phyloP scores from a whole-genome alignment of 306 rosid species.

The Rubus idaeus region DNA sequence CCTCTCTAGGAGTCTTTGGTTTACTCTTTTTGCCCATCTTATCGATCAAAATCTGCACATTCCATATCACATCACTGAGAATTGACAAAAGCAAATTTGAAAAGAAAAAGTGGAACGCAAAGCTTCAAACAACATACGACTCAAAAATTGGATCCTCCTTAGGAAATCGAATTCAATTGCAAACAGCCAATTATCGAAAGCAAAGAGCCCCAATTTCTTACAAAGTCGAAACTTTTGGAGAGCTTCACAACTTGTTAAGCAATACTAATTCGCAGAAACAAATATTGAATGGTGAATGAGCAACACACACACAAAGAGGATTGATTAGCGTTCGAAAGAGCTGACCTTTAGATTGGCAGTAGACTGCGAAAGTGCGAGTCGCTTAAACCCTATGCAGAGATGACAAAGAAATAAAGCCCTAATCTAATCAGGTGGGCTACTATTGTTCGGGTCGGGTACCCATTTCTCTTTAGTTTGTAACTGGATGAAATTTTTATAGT shows the following conservation, averaged over 20 bases:
- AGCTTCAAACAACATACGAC: neutral
- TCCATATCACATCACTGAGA: neutral
- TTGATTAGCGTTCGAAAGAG: neutral
- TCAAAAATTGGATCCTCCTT: neutral
- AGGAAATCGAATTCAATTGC: neutral
- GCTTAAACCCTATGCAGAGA: slow-evolving; percentile 2
- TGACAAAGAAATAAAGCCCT: too few species aligned
- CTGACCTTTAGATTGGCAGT: neutral
- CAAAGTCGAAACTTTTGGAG: neutral
- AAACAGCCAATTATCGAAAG: neutral
- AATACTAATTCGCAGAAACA: neutral
- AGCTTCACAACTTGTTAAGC: neutral
- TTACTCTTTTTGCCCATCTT: slow-evolving; percentile 16
- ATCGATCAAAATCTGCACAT: slow-evolving; percentile 6
- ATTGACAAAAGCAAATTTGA: neutral
- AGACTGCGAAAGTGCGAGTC: neutral
- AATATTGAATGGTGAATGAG: neutral
- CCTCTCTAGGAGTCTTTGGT: slow-evolving; percentile 11
- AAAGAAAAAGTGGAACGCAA: too few species aligned
- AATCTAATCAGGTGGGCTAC: too few species aligned
- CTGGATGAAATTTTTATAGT: too few species aligned
- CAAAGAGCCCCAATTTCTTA: too few species aligned
- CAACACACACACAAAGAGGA: neutral
- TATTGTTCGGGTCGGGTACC: neutral
- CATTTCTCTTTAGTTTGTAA: too few species aligned